Percentiles rank a stretch among this genome's conserved stretches.
Conservation (phyloP, 371 early-diverging fungal genomes). For the Apophysomyces trapeziformis region DNA sequence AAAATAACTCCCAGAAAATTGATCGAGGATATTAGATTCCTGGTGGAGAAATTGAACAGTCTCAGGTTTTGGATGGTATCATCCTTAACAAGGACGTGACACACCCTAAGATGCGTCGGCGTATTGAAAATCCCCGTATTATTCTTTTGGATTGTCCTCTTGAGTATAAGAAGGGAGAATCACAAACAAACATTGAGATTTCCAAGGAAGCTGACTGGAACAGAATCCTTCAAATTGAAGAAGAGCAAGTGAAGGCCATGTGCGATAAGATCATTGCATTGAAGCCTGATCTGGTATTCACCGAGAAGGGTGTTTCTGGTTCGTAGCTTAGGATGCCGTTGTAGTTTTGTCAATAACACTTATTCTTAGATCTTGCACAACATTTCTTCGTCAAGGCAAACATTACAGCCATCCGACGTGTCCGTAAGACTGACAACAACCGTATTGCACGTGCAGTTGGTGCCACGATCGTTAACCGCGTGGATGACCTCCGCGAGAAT, state of each 20-base stretch:
- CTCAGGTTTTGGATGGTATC: slow-evolving; percentile 97
- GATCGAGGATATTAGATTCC: slow-evolving; percentile 75
- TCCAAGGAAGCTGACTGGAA: slow-evolving; percentile 97
- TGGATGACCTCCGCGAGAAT: slow-evolving; percentile 95
- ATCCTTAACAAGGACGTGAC: slow-evolving; percentile 99
- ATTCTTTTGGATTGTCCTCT: slow-evolving; percentile 98
- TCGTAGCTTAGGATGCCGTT: slow-evolving; percentile 23
- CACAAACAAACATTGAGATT: slow-evolving; percentile 99
- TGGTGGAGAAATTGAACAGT: slow-evolving; percentile 97
- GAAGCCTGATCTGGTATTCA: slow-evolving; percentile 99
- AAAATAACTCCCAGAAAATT: neutral
- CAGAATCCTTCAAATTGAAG: slow-evolving; percentile 98
- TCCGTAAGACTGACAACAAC: slow-evolving; percentile 99
- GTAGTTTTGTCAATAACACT: neutral
- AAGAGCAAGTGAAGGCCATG: slow-evolving; percentile 98
- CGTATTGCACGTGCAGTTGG: slow-evolving; percentile 99
- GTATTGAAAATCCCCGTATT: slow-evolving; percentile 98
- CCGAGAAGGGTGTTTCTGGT: slow-evolving; percentile 99
- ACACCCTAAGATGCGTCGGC: slow-evolving; percentile 99
- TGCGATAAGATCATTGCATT: slow-evolving; percentile 95
- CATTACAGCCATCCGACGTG: slow-evolving; percentile 98
- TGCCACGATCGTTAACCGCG: slow-evolving; percentile 96
- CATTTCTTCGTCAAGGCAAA: slow-evolving; percentile 97
- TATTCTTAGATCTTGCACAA: slow-evolving; percentile 87
- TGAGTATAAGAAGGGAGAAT: slow-evolving; percentile 99